Evolutionary conservation across 495 filamentous ascomycete species (phyloP).

Genomic region (Aspergillus asperescens): DNA sequence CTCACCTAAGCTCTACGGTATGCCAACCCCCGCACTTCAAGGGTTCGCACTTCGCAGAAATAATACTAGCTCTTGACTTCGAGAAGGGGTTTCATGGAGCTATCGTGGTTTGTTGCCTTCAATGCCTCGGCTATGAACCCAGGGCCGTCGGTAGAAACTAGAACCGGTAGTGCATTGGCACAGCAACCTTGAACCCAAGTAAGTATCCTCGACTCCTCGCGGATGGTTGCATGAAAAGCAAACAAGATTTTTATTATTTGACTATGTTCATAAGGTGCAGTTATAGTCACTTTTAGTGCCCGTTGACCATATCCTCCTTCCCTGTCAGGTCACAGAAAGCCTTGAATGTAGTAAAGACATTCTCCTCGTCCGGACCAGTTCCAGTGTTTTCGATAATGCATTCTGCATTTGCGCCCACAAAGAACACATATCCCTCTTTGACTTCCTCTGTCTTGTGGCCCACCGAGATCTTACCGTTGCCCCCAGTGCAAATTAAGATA

Average conservation of each 20-base stretch:
- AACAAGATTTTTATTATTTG: not conserved
- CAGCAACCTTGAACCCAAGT: not conserved
- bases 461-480: conserved; percentile 76
- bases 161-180: not conserved
- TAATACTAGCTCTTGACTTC: not conserved
- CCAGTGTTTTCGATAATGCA: conserved; percentile 65
- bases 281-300: conserved; percentile 19
- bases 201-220: not conserved
- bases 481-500: conserved; percentile 82
- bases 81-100: not conserved
- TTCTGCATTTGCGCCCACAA: conserved; percentile 88
- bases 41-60: not conserved
- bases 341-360: conserved; percentile 82
- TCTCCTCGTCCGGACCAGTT: conserved; percentile 39
- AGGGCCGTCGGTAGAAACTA: conserved; percentile 1
- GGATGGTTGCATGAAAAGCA: not conserved
- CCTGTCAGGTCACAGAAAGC: conserved; percentile 85
- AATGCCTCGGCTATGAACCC: conserved; percentile 2
- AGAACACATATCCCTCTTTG: conserved; percentile 78
- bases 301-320: conserved; percentile 43
- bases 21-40: not conserved
- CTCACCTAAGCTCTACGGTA: too few relatives aligned
- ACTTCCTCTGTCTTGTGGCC: conserved; percentile 70
- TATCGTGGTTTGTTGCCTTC: not conserved
- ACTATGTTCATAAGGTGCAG: not conserved